A percentile compares a stretch with the other conserved stretches of the same genome.
phyloP scores from a whole-genome alignment of 768 basidiomycete genomes.

The Termitomyces sp. region DNA sequence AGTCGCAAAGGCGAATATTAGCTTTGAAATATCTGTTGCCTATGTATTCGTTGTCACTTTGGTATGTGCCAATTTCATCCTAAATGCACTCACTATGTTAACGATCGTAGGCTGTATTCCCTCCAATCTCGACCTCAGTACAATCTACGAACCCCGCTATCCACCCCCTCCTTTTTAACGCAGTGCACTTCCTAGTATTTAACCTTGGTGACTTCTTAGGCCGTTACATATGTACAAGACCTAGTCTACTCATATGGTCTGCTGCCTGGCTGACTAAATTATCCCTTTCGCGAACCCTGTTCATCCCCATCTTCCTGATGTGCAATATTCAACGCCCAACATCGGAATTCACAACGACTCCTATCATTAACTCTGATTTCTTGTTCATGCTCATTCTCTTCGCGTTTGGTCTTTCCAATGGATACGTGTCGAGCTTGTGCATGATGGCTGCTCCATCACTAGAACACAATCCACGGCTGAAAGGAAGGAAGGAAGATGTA shows the following conservation, averaged over 20 bases:
- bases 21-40: slow-evolving; percentile 67
- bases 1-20: slow-evolving; percentile 57
- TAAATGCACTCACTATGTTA: background rate
- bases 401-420: slow-evolving; percentile 75
- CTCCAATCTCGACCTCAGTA: slow-evolving; percentile 79
- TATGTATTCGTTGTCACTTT: slow-evolving; percentile 79
- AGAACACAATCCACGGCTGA: slow-evolving; percentile 70
- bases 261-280: slow-evolving; percentile 53
- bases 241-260: slow-evolving; percentile 64
- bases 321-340: slow-evolving; percentile 70
- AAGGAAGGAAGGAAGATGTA: slow-evolving; percentile 69
- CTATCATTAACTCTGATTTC: slow-evolving; percentile 72
- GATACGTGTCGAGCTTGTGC: slow-evolving; percentile 72
- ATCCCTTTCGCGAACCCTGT: slow-evolving; percentile 68
- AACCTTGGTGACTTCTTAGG: slow-evolving; percentile 70
- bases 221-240: slow-evolving; percentile 63
- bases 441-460: slow-evolving; percentile 84
- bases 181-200: slow-evolving; percentile 73
- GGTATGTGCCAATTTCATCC: slow-evolving; percentile 36
- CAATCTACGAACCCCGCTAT: slow-evolving; percentile 54
- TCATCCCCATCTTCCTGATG: slow-evolving; percentile 83
- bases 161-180: slow-evolving; percentile 80
- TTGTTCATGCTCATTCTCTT: slow-evolving; percentile 73
- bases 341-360: slow-evolving; percentile 21
- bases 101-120: slow-evolving; percentile 68